phyloP scores from a whole-genome alignment of 768 basidiomycete genomes.

The Leccinum barrowsii region DNA sequence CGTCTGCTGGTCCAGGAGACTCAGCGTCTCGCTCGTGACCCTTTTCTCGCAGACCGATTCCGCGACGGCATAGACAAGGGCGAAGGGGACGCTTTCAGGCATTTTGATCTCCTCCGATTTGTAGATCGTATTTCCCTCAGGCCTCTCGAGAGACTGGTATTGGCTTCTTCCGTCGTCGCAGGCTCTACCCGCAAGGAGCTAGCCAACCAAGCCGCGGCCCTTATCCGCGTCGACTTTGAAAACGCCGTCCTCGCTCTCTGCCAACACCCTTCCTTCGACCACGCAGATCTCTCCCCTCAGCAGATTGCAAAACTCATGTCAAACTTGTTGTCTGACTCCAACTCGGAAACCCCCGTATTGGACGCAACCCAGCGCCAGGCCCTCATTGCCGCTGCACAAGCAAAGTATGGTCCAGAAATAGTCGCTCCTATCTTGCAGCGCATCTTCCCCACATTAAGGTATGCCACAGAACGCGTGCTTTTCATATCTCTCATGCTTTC shows the following conservation, averaged over 20 bases:
- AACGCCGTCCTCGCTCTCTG: constrained; percentile 71
- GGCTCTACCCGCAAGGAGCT: constrained; percentile 59
- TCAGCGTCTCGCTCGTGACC: constrained; percentile 86
- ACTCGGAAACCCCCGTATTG: constrained; percentile 66
- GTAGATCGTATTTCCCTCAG: constrained; percentile 77
- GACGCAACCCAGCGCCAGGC: constrained; percentile 73
- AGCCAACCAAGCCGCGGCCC: constrained; percentile 52
- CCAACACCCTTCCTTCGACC: constrained; percentile 79
- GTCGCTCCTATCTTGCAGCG: constrained; percentile 70
- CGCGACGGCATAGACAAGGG: constrained; percentile 87
- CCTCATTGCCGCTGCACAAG: constrained; percentile 68
- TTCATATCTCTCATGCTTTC: constrained; percentile 12
- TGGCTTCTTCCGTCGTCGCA: constrained; percentile 71
- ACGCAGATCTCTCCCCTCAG: constrained; percentile 68
- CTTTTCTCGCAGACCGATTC: constrained; percentile 85
- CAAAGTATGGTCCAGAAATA: constrained; percentile 78
- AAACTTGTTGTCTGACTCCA: constrained; percentile 71
- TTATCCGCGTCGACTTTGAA: constrained; percentile 78
- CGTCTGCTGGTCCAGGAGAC: constrained; percentile 85
- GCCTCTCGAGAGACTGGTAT: constrained; percentile 74
- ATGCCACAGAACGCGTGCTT: constrained; percentile 19
- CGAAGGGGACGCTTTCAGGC: constrained; percentile 77
- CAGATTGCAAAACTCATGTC: constrained; percentile 78
- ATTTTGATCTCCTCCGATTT: constrained; percentile 82
- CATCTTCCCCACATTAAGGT: constrained; percentile 76